phyloP scores from a whole-genome alignment of 257 asterid genomes.

The Galeopsis tetrahit region DNA sequence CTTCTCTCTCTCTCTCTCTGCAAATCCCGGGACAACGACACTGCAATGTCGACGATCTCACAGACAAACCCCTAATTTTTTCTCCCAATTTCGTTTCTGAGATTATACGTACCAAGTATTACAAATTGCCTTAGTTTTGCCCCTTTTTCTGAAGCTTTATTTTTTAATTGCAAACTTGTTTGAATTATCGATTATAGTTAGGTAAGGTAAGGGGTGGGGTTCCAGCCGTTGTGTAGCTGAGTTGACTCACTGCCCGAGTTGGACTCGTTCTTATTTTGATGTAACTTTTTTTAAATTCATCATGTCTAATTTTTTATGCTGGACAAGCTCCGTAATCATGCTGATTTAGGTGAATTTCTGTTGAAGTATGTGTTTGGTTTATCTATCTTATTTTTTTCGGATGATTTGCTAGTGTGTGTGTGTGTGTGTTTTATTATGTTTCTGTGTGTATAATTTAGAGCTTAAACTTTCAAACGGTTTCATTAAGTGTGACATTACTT shows the following conservation, averaged over 20 bases:
- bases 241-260: constrained; percentile 44
- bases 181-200: constrained; percentile 28
- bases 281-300: constrained; percentile 1
- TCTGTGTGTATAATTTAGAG: constrained; percentile 3
- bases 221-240: constrained; percentile 40
- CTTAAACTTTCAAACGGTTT: constrained; percentile 13
- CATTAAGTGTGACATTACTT: constrained; percentile 8
- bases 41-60: constrained; percentile 54
- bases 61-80: constrained; percentile 49
- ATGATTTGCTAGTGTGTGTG: constrained; percentile 18
- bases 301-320: constrained; percentile 12
- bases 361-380: not conserved
- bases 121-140: constrained; percentile 23
- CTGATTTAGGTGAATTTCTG: constrained; percentile 28
- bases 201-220: constrained; percentile 33
- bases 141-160: constrained; percentile 14
- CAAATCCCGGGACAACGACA: constrained; percentile 52
- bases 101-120: not conserved
- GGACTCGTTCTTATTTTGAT: constrained; percentile 30
- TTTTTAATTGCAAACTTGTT: constrained; percentile 18
- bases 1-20: constrained; percentile 39
- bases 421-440: not conserved
- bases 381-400: not conserved
- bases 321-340: constrained; percentile 18
- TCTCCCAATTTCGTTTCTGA: constrained; percentile 26